Evolutionary conservation across 306 rosid genomes (phyloP), one percentile per base, ranked within the genome.

Genomic region (Vigna hirtella): DNA sequence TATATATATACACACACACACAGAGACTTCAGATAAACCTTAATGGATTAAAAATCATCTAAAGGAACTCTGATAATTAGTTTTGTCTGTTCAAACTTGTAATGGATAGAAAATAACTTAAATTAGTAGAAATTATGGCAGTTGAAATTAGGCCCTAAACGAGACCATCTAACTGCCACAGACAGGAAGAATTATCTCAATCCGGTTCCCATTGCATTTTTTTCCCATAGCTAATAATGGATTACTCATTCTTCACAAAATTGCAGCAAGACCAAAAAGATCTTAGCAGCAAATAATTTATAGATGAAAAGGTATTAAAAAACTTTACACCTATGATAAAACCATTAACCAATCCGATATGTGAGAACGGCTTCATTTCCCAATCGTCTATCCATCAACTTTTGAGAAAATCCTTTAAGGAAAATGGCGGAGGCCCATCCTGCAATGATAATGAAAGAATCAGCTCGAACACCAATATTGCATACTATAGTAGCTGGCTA

Each of bases 351-450:
- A 69, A 81, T 34, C 50, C 66, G 45, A 73, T 58, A 55, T 65
- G 53, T 32, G 75, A 80, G 74, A 66, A 74, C 69, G 63, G 38
- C 16, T 79, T 73, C 87, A 48, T 52, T 72, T 73, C 79, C 75
- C 76, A 69, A 7, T 58, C 38, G 42, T 20, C 72, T 42, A 16
- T 65, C 28, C 71, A 78, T 89, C 83, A 91, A 82, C 97, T 85
- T 82, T 86, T 83, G 65, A 93, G 88, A 70, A 91, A 93, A 74
- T 93, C 90, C 84, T 81, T 77, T 80, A 91, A 79, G 76, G 94
- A 88, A 86, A 95, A 95, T 22, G 91, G 62, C 4, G 83, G 89
- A 59, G 76, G 78, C 16, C 83, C 89, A 49, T 93, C 97, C 99
- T 95, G 81, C 85, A 86, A 82, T 50, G 51, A 74, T 82, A 45